Evolutionary conservation across 108 stramenopile species (phyloP), one percentile per base, ranked within the genome.

Genomic region (Nannochloropsis salina): DNA sequence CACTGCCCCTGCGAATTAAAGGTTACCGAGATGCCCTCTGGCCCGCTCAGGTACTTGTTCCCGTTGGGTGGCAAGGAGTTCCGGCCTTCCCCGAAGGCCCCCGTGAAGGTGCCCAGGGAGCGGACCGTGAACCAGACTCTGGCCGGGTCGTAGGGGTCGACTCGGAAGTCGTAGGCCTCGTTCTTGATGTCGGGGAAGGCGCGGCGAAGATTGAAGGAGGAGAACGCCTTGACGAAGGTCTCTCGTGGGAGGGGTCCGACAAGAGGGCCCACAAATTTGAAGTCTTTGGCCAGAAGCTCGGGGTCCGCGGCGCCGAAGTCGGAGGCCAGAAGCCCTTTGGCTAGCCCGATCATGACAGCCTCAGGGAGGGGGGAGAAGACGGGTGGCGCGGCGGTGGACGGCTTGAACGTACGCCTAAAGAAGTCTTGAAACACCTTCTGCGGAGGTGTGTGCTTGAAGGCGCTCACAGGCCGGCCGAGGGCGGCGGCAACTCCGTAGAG

Each of bases 111-210:
- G 40, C 90, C 90, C 5, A 83, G 85, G 47, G 87, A 86, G 80
- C 84, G 89, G 1, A 61, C 88, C 44, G n/a, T 51, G 44, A 83
- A 82, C 18, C 85, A 89, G 12, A 91, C 90, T 43, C 90, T 42
- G 61, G 90, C 88, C 18, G 85, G 81, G 22, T 91, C 90, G 44
- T 88, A 90, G 40, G 90, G 90, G 45, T 91, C 90, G 42, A 91
- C 82, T 3, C 88, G 45, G 83, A 88, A 89, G 81, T 88, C 89
- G 81, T 90, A 89, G 45, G 45, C 80, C 83, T 90, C 82, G 83
- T 41, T 31, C 42, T 83, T 21, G 74, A 89, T 82, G 81, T 89
- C 86, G 83, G 88, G 88, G 83, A 89, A 86, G 41, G 82, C 88
- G 3, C 12, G 41, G 42, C 9, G 42, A 9, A 88, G 10, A 22